Evolutionary conservation across 2,329 filamentous ascomycete species (phyloP).

Genomic region (Venturiaceae sp.): DNA sequence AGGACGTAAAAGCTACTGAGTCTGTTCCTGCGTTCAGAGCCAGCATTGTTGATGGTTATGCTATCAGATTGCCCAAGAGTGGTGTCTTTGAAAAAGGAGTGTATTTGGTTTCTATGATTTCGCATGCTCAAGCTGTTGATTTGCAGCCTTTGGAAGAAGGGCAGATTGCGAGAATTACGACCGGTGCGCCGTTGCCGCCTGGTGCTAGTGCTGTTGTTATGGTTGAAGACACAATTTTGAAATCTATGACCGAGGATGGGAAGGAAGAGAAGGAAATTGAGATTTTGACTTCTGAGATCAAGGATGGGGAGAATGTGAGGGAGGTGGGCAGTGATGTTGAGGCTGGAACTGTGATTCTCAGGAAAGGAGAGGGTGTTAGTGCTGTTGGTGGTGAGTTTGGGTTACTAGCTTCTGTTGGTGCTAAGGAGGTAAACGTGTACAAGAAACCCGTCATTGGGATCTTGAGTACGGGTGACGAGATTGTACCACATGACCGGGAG

Average conservation of each 20-base stretch:
- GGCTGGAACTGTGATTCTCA: slow-evolving; percentile 58
- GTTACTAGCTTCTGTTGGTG: slow-evolving; percentile 76
- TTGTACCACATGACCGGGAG: slow-evolving; percentile 62
- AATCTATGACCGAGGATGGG: slow-evolving; percentile 65
- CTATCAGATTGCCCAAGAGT: slow-evolving; percentile 23
- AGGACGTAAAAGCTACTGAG: slow-evolving; percentile 70
- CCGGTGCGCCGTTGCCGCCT: slow-evolving; percentile 79
- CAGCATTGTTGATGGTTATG: slow-evolving; percentile 96
- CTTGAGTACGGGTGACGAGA: slow-evolving; percentile 89
- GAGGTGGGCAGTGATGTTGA: slow-evolving; percentile 84
- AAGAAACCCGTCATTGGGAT: slow-evolving; percentile 72
- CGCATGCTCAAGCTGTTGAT: slow-evolving; percentile 70
- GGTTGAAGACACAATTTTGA: slow-evolving; percentile 86
- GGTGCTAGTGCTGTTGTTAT: slow-evolving; percentile 89
- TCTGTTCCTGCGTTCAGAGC: slow-evolving; percentile 88
- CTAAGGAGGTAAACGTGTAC: slow-evolving; percentile 60
- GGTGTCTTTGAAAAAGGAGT: slow-evolving; percentile 55
- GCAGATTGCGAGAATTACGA: slow-evolving; percentile 83
- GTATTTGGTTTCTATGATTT: slow-evolving; percentile 80
- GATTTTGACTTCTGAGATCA: slow-evolving; percentile 68
- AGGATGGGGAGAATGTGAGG: slow-evolving; percentile 75
- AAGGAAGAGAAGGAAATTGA: slow-evolving; percentile 81
- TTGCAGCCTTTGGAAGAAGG: slow-evolving; percentile 57
- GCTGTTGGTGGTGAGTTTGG: slow-evolving; percentile 86
- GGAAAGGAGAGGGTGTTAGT: slow-evolving; percentile 72